Evolutionary conservation across 768 basidiomycete genomes (phyloP), one percentile per base, ranked within the genome.

Genomic region (Suillus subluteus): DNA sequence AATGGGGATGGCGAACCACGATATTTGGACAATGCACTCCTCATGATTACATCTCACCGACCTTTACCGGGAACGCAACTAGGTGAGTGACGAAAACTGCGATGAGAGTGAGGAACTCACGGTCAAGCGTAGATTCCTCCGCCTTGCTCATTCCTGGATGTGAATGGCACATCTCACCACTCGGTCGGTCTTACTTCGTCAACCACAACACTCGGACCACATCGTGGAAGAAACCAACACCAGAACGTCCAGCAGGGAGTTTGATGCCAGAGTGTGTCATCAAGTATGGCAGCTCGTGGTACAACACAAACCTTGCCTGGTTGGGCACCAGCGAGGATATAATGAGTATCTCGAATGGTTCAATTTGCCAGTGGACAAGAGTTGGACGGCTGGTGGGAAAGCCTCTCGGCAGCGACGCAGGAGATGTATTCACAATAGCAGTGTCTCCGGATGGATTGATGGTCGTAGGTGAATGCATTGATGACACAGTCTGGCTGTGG

Each of bases 1-100:
- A n/a, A 5, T 0, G n/a, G n/a, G 3, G 13, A 16, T 9, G 56
- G 3, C 4, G 1, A n/a, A 23, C n/a, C 7, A 7, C 0, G 0
- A 23, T 58, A 58, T 58, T 0, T 1, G 4, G 37, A 58, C 8
- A 8, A 16, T 1, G 15, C 4, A 2, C 3, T 58, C 6, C 16
- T 38, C 5, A 23, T 38, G 58, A 1, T 0, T 58, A 2, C 58
- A 16, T 2, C 1, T 4, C 4, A 18, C 26, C 9, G 58, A 41
- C 58, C 58, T 41, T 30, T 41, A 61, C 58, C 58, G 12, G 58
- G 58, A 21, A 12, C 23, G 13, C 40, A 11, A 41, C 40, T 61
- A 61, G 58, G 58, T 61, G 40, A 41, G 26, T 5, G 2, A 41
- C 3, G 4, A 61, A 61, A 41, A 1, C 26, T 61, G 6, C 0